phyloP scores from a whole-genome alignment of 768 basidiomycete species.

The Mycena kentingensis region DNA sequence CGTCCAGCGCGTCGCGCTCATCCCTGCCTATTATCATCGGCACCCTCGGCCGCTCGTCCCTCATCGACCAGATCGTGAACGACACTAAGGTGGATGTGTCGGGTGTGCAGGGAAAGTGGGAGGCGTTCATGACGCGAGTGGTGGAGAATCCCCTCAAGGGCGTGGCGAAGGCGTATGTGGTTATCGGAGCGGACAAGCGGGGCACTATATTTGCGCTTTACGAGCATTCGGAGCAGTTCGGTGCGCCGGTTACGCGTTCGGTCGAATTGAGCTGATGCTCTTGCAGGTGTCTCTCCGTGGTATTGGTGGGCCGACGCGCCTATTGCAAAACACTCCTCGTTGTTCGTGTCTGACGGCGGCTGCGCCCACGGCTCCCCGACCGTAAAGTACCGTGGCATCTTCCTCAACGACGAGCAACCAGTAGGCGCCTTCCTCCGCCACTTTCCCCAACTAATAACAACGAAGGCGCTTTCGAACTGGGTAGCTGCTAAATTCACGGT shows the following conservation, averaged over 20 bases:
- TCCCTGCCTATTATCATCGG: slow-evolving; percentile 61
- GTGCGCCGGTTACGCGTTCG: slow-evolving; percentile 30
- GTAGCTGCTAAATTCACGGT: slow-evolving; percentile 68
- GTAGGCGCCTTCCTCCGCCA: too few species aligned
- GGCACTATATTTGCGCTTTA: slow-evolving; percentile 69
- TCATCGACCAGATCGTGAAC: slow-evolving; percentile 55
- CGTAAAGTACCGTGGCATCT: slow-evolving; percentile 71
- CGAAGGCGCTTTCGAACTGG: slow-evolving; percentile 69
- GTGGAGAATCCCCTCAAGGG: slow-evolving; percentile 60
- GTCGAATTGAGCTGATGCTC: slow-evolving; percentile 10
- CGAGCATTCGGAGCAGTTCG: slow-evolving; percentile 71
- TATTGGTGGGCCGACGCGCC: slow-evolving; percentile 82
- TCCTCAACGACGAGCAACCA: slow-evolving; percentile 81
- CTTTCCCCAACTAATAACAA: too few species aligned
- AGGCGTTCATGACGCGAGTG: slow-evolving; percentile 54
- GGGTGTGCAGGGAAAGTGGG: slow-evolving; percentile 65
- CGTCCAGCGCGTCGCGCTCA: slow-evolving; percentile 33
- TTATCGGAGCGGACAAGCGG: slow-evolving; percentile 69
- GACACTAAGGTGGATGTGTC: slow-evolving; percentile 56
- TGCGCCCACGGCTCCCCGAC: slow-evolving; percentile 63
- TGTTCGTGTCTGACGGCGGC: slow-evolving; percentile 49
- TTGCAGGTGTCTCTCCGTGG: slow-evolving; percentile 64
- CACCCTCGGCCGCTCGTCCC: slow-evolving; percentile 57
- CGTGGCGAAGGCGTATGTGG: slow-evolving; percentile 61
- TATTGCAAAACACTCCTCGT: slow-evolving; percentile 45